Evolutionary conservation across 345 rosid species (phyloP), one percentile per base, ranked within the genome.

Genomic region (Brassica nigra): DNA sequence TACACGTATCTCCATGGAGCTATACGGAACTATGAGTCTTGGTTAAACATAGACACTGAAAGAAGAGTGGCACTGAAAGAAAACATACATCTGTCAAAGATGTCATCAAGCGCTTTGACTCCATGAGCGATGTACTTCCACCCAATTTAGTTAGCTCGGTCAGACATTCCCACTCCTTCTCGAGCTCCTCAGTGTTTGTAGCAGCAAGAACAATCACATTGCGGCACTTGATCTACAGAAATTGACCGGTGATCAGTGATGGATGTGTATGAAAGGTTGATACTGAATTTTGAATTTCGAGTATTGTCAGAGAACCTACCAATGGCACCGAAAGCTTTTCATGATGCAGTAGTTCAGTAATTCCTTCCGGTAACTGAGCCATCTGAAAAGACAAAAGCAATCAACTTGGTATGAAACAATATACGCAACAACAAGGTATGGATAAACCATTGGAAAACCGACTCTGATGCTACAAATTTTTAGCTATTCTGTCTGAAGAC

Each of bases 281-380:
- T n/a, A n/a, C n/a, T n/a, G n/a, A n/a, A n/a, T n/a, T n/a, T n/a
- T n/a, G n/a, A n/a, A n/a, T n/a, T n/a, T n/a, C n/a, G n/a, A n/a
- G n/a, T n/a, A n/a, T n/a, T n/a, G n/a, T n/a, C n/a, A n/a, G n/a
- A n/a, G n/a, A n/a, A 82, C 83, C 58, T 86, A 95, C 99, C 95
- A 93, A 76, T 79, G 99, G 99, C 58, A 95, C 88, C 9, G 86
- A 77, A 80, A 93, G 90, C 88, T 85, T 88, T 77, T 93, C 92
- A 78, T 93, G 96, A 84, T 91, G 98, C 84, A 95, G 78, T 66
- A 95, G 80, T 83, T 93, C 98, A 14, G 99, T 93, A 73, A 91
- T 89, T 63, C 97, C 97, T 86, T 93, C 99, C 0, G 99, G 99
- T 85, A 95, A 83, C 84, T 88, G 88, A 78, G 97, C 98, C 98